Base-by-base conservation (phyloP, 371 early-diverging fungal species). In the Apophysomyces elegans region DNA sequence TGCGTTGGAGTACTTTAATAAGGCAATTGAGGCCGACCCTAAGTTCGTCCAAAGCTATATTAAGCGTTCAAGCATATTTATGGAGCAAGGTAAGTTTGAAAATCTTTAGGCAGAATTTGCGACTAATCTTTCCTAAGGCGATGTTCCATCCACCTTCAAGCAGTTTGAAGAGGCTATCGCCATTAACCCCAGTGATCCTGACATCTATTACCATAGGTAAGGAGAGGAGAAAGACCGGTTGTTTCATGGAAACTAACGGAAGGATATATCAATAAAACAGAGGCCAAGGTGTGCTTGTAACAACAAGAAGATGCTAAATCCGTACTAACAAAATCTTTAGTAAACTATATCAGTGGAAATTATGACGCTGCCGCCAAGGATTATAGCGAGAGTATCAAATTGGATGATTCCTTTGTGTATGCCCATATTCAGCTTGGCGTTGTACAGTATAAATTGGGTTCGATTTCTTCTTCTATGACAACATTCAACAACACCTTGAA, bases 391-490 rank as follows among this genome's bases (percentile, higher is more conserved):
- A 90, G 91, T 41, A 83, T 96, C 43, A 85, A 87, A 47, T 84
- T 96, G 37, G 95, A 96, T 69, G 85, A 88, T 26, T 76, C 86
- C 35, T 96, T 95, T 71, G 91, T 96, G 4, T 95, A 92, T 70
- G 93, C 95, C 4, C 91, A 95, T 71, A 96, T 98, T 70, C 98
- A 98, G 80, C 83, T 95, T 38, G 97, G 92, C 59, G 96, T 97
- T 54, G 89, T 93, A n/a, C 91, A 93, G 72, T 96, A 96, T 85
- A 95, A 95, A 81, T 71, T 91, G 7, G 95, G 93, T n/a, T 86
- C 87, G 32, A 80, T 92, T 32, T 75, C 83, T 12, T 86, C 83
- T 5, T 90, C 96, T 36, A 85, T 90, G 85, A 70, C 76, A 13
- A 92, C 88, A 5, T 97, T 98, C 81, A 87, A 88, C 73, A 87